Evolutionary conservation across 176 grass and related monocot species (phyloP).

Genomic region (Miscanthus lutarioriparius): DNA sequence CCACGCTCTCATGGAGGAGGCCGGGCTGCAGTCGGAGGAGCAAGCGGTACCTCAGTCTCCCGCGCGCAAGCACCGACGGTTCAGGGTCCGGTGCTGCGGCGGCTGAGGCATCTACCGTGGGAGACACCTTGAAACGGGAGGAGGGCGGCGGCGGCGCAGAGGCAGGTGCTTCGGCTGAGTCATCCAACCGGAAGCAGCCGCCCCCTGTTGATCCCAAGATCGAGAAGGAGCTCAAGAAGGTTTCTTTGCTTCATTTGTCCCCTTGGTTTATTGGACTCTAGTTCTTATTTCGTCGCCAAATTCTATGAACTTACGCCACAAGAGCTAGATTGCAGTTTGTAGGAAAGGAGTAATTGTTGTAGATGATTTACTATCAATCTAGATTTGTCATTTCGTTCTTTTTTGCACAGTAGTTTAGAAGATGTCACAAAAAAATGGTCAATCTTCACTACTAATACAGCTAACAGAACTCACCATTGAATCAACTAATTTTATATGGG

Average conservation of each 20-base stretch:
- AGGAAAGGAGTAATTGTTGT: neutral
- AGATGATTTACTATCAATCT: neutral
- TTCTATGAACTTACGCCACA: neutral
- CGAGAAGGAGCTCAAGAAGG: slow-evolving; percentile 95
- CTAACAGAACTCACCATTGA: neutral
- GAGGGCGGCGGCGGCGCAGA: neutral
- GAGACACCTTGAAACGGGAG: slow-evolving; percentile 29
- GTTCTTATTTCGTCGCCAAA: neutral
- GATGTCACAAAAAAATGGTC: neutral
- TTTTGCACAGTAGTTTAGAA: neutral
- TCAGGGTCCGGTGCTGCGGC: slow-evolving; percentile 38
- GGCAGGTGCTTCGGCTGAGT: slow-evolving; percentile 8
- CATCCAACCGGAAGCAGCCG: slow-evolving; percentile 8
- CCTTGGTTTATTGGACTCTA: neutral
- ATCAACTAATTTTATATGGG: neutral
- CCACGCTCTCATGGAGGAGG: neutral
- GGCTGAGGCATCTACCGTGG: slow-evolving; percentile 36
- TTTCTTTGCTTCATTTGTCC: slow-evolving; percentile 16
- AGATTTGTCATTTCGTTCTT: neutral
- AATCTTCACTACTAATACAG: neutral
- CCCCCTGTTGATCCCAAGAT: slow-evolving; percentile 49
- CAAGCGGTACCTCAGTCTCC: neutral
- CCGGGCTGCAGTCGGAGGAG: neutral
- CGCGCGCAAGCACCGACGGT: slow-evolving; percentile 28
- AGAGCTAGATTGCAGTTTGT: neutral